Evolutionary conservation across 2,329 filamentous ascomycete genomes (phyloP), one percentile per base, ranked within the genome.

Genomic region (Tolypocladium inflatum): DNA sequence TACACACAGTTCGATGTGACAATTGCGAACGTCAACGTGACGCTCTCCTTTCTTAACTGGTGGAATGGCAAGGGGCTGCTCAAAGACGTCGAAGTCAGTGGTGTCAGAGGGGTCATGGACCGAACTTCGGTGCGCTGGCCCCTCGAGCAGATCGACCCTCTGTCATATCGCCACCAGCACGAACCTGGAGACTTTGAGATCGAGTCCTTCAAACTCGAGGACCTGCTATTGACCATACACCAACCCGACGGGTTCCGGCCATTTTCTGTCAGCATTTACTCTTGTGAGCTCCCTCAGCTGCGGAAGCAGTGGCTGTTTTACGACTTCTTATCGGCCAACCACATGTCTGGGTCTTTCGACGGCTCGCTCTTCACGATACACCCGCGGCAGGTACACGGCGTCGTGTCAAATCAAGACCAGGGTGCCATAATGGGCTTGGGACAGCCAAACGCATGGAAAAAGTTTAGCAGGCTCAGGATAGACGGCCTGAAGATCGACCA

Each of bases 291-390:
- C 43, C 93, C 94, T 1, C 89, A 94, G 66, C 77, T 99, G 53
- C 85, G 94, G 56, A 97, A 97, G 69, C 93, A 96, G 67, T 99
- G 91, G 89, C 80, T 99, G 0, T 97, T 97, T 71, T 99, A 99
- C 76, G 94, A 99, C 71, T 95, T 99, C 65, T 76, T 99, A 35
- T 94, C 90, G 0, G 94, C 94, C 21, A 97, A 90, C 68, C 93
- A 94, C 72, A 96, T 97, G 84, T 96, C 91, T 15, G 94, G 94
- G 2, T 94, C 91, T 0, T 96, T 90, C 65, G 94, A 99, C 68
- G 91, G 94, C 57, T 97, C 94, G 0, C 80, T 99, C 3, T 99
- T 99, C 71, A 97, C 92, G 0, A 96, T 99, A 53, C 94, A 99
- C 71, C 94, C 93, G 5, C 85, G 91, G 21, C 94, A 97, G 73